Conservation (phyloP, 148 eudicot genomes). For the Arctostaphylos glauca region DNA sequence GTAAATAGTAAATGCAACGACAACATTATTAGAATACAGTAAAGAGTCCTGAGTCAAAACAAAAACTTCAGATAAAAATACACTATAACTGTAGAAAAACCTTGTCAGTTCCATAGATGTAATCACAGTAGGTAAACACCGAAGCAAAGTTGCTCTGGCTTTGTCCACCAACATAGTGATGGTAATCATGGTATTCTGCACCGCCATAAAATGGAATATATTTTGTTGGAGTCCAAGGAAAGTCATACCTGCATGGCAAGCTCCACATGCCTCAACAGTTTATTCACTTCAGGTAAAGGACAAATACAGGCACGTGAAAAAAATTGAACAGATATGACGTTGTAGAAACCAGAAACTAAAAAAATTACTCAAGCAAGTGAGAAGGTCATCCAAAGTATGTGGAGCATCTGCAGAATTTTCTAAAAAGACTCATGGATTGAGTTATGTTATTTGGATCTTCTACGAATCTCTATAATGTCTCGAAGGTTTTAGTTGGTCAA, state of each 20-base stretch:
- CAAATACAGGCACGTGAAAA: not conserved
- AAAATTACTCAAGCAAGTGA: not conserved
- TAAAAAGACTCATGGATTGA: too few species aligned
- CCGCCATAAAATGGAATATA: conserved; percentile 96
- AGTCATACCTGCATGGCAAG: conserved; percentile 60
- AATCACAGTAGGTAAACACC: conserved; percentile 96
- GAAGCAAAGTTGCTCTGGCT: conserved; percentile 99
- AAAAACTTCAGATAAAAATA: conserved; percentile 2
- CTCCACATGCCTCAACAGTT: conserved; percentile 7
- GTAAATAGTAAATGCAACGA: conserved; percentile 5
- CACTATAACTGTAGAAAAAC: conserved; percentile 33
- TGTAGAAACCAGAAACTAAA: not conserved
- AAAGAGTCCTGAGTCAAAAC: conserved; percentile 16
- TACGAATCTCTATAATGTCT: too few species aligned
- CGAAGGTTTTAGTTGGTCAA: too few species aligned
- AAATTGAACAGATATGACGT: not conserved
- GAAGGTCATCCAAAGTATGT: not conserved
- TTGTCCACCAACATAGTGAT: conserved; percentile 94
- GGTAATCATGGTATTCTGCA: conserved; percentile 95
- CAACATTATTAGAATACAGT: conserved; percentile 21
- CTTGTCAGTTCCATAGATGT: conserved; percentile 98
- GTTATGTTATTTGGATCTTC: too few species aligned
- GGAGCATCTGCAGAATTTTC: conserved; percentile 3
- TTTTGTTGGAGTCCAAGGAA: conserved; percentile 88
- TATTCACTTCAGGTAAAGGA: not conserved